Conservation (phyloP, 208 protist species). For the Leishmania braziliensis region DNA sequence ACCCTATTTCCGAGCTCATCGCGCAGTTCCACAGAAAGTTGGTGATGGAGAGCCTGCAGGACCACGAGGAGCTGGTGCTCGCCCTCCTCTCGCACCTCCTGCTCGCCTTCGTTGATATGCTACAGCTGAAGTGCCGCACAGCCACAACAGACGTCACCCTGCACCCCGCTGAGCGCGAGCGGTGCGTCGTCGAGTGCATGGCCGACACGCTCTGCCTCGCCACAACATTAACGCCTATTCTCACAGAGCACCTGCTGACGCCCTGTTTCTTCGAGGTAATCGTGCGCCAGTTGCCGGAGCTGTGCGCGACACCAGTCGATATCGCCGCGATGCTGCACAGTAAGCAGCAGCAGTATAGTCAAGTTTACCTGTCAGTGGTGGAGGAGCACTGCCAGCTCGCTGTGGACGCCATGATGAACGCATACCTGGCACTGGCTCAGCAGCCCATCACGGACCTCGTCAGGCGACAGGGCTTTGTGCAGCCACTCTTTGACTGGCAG, state of each 20-base stretch:
- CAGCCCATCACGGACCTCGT: slow-evolving; percentile 76
- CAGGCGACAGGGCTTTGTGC: slow-evolving; percentile 58
- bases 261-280: slow-evolving; percentile 76
- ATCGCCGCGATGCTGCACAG: slow-evolving; percentile 19
- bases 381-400: slow-evolving; percentile 86
- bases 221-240: slow-evolving; percentile 62
- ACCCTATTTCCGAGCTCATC: slow-evolving; percentile 62
- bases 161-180: slow-evolving; percentile 39
- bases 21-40: slow-evolving; percentile 60
- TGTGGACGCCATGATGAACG: slow-evolving; percentile 80
- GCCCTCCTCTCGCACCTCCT: slow-evolving; percentile 68
- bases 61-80: slow-evolving; percentile 77
- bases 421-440: slow-evolving; percentile 69
- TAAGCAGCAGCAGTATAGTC: slow-evolving; percentile 48
- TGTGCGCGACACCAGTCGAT: slow-evolving; percentile 24
- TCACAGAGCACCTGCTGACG: slow-evolving; percentile 66
- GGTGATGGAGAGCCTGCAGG: slow-evolving; percentile 67
- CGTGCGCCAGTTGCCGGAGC: slow-evolving; percentile 39
- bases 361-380: slow-evolving; percentile 60
- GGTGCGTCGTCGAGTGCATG: slow-evolving; percentile 78
- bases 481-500: slow-evolving; percentile 86
- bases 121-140: slow-evolving; percentile 64
- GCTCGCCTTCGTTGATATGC: slow-evolving; percentile 73
- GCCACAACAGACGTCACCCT: slow-evolving; percentile 41
- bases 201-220: slow-evolving; percentile 79